phyloP scores from a whole-genome alignment of 1,284 basidiomycete species.

The Tilletia indica region DNA sequence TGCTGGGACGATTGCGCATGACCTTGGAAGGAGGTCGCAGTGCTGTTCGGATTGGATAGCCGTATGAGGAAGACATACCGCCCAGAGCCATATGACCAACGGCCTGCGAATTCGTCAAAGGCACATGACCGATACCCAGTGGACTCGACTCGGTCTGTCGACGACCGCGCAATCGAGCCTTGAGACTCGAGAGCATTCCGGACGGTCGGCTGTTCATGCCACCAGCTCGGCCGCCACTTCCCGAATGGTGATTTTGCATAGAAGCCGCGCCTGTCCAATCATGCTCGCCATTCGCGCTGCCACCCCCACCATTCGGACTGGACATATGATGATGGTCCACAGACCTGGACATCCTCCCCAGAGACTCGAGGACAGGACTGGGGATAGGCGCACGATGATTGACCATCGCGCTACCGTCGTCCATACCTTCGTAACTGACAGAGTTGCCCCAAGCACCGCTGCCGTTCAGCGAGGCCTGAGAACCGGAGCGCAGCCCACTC shows the following conservation, averaged over 20 bases:
- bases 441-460: background rate
- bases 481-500: background rate
- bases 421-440: too few relatives aligned
- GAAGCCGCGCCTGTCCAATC: constrained; percentile 1
- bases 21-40: background rate
- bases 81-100: background rate
- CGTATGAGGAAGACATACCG: background rate
- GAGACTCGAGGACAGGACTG: background rate
- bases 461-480: constrained; percentile 9
- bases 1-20: background rate
- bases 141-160: background rate
- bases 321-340: constrained; percentile 15
- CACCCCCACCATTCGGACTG: background rate
- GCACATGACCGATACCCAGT: constrained; percentile 2
- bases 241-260: background rate
- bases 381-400: too few relatives aligned
- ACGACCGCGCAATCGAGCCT: background rate
- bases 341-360: constrained; percentile 1
- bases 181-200: background rate
- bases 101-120: constrained; percentile 4
- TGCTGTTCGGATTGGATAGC: background rate
- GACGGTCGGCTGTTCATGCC: background rate
- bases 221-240: background rate
- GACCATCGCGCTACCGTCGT: too few relatives aligned
- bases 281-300: background rate